These are phyloP conservation scores for Fusarium penzigii DNA, from an alignment of 2,329 filamentous ascomycete genomes.

Conservation along the genomic window DNA sequence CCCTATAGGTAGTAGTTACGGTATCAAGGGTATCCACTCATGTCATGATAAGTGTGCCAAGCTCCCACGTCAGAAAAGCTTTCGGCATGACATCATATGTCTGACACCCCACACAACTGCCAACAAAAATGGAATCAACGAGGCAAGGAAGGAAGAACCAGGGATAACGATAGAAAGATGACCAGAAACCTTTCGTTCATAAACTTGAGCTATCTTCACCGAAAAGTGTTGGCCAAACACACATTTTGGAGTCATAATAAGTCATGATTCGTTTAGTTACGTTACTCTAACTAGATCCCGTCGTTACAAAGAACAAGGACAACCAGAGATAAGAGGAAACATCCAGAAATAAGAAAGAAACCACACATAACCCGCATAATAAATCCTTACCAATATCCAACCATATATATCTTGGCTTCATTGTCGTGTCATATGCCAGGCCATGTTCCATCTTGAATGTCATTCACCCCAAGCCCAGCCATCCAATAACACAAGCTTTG, in stretches of 20 bases:
- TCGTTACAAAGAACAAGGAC: constrained; percentile 7
- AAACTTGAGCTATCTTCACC: too few relatives aligned
- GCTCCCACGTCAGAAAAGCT: background rate
- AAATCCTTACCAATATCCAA: background rate
- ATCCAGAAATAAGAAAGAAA: constrained; percentile 1
- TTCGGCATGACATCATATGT: constrained; percentile 11
- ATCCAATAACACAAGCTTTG: constrained; percentile 19
- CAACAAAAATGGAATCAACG: background rate
- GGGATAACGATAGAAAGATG: background rate
- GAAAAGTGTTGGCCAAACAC: too few relatives aligned
- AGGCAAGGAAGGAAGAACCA: background rate
- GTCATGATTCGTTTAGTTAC: constrained; percentile 29
- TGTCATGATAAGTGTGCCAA: background rate
- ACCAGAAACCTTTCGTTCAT: too few relatives aligned
- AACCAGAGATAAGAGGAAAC: constrained; percentile 1
- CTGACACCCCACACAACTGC: background rate
- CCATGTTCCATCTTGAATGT: background rate
- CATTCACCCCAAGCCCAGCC: constrained; percentile 6
- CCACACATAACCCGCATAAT: background rate
- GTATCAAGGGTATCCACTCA: too few relatives aligned
- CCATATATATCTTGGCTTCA: constrained; percentile 2
- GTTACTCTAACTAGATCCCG: constrained; percentile 17
- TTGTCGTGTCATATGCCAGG: background rate
- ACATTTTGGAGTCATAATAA: constrained; percentile 5
- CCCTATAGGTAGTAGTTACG: background rate